Base-by-base conservation (phyloP, 495 filamentous ascomycete genomes). In the Thozetella sp. region DNA sequence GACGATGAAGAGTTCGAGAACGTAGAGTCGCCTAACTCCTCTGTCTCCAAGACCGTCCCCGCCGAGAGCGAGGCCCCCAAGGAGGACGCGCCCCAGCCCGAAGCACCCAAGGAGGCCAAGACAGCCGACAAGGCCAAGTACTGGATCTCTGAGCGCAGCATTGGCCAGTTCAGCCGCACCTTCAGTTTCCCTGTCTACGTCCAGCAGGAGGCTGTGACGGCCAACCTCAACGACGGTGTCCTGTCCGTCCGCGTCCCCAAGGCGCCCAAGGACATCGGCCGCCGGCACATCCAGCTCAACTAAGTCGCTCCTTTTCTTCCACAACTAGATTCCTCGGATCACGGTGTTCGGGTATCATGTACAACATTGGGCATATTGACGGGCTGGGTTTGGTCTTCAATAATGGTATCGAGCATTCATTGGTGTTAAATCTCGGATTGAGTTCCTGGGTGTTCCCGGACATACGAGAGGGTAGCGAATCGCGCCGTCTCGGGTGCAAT, bases 101-200 rank as follows among this genome's bases (percentile, higher is more conserved):
- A 19, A 20, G 11, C 40, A 12, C 17, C 12, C 2, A 34, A 54
- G 51, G 55, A 23, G 12, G 48, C n/a, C 15, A 63, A 58, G 46
- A 1, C 51, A 9, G 20, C 43, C 20, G 22, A 27, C 2, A 55
- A 71, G 40, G 74, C 76, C 67, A 87, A 85, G 73, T 97, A 89
- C 78, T 97, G 92, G 93, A 78, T 90, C 43, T 84, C 83, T 15
- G 94, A 98, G 83, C 88, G 93, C 66, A 86, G 78, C 2, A 80
- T 90, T 61, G 94, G 93, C 63, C 81, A 90, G 57, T 98, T 97
- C 78, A 80, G 86, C 30, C 84, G 93, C 53, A 81, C 80, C n/a
- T 98, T 97, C 77, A 84, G 69, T 56, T 97, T 98, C 80, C 86
- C 93, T 0, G 70, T 71, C 9, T 76, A 81, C 13, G 85, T 97